Evolutionary conservation across 805 yeast species (phyloP).

Genomic region (Blastobotrys muscicola): DNA sequence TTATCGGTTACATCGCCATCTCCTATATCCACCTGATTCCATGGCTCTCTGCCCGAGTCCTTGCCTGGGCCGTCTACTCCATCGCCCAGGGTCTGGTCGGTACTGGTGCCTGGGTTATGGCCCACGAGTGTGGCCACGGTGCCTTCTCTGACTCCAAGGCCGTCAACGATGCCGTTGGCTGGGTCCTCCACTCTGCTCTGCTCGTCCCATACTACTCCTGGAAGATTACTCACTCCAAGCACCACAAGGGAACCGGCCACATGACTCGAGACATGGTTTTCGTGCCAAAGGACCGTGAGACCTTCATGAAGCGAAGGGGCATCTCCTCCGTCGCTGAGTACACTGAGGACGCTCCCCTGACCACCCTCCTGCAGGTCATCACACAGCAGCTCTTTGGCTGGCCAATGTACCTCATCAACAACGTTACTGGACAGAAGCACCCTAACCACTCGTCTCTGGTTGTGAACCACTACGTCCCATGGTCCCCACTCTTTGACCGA

Average conservation of each 20-base stretch:
- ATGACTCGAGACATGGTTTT: conserved; percentile 76
- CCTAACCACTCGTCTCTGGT: conserved; percentile 39
- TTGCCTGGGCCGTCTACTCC: conserved; percentile 51
- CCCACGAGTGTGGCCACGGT: conserved; percentile 88
- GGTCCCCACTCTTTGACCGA: conserved; percentile 63
- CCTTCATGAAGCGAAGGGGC: conserved; percentile 30
- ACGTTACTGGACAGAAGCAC: conserved; percentile 69
- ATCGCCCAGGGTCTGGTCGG: conserved; percentile 53
- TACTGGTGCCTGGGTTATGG: conserved; percentile 77
- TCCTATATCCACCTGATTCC: conserved; percentile 45
- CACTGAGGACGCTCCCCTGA: conserved; percentile 64
- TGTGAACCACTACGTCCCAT: conserved; percentile 63
- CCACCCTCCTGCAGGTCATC: conserved; percentile 45
- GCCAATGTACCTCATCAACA: conserved; percentile 53
- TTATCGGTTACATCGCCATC: conserved; percentile 46
- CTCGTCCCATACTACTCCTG: conserved; percentile 83
- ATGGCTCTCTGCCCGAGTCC: conserved; percentile 36
- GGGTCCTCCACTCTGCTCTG: conserved; percentile 71
- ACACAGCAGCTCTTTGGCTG: conserved; percentile 74
- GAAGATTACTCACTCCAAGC: conserved; percentile 78
- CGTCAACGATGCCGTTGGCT: conserved; percentile 73
- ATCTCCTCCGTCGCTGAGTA: conserved; percentile 24
- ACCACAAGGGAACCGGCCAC: conserved; percentile 86
- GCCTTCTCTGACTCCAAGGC: conserved; percentile 67
- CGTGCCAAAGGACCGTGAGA: conserved; percentile 60